Percentiles rank a stretch among this genome's conserved stretches.
These are phyloP conservation scores for Cyclostephanos invisitatus DNA, from an alignment of 108 stramenopile genomes.

Conservation along the genomic window DNA sequence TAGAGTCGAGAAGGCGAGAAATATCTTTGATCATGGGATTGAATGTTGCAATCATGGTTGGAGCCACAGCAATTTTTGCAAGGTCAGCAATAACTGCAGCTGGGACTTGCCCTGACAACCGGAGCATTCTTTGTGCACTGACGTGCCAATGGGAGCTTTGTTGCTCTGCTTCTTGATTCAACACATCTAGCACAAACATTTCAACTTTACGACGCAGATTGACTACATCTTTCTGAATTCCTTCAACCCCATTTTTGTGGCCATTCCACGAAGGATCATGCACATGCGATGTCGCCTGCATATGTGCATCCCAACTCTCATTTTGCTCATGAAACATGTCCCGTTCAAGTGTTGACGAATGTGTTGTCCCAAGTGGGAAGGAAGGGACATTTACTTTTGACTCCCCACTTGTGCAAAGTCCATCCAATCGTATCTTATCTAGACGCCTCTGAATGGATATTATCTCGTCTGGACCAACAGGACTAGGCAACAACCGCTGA, in stretches of 20 bases:
- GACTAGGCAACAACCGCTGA: slow-evolving; percentile 1
- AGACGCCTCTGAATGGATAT: slow-evolving; percentile 7
- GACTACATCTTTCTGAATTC: not conserved
- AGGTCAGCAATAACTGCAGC: slow-evolving; percentile 24
- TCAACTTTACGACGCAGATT: slow-evolving; percentile 7
- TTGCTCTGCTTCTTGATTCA: slow-evolving; percentile 13
- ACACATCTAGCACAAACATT: slow-evolving; percentile 13
- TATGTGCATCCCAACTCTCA: slow-evolving; percentile 32
- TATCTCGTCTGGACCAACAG: not conserved
- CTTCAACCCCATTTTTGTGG: not conserved
- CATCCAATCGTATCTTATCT: not conserved
- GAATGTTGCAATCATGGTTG: slow-evolving; percentile 2
- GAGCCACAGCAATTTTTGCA: slow-evolving; percentile 21
- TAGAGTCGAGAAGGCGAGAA: not conserved
- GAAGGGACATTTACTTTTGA: not conserved
- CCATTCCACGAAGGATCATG: too few relatives aligned
- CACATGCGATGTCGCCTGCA: not conserved
- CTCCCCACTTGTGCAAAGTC: not conserved
- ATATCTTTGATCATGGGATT: slow-evolving; percentile 28
- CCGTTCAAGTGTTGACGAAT: slow-evolving; percentile 16
- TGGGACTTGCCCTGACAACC: slow-evolving; percentile 22
- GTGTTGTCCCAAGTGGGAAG: slow-evolving; percentile 13
- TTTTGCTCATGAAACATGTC: slow-evolving; percentile 32
- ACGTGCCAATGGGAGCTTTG: slow-evolving; percentile 13
- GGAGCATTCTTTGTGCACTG: slow-evolving; percentile 24